These are phyloP conservation scores for Nakazawaea pomicola DNA, from an alignment of 805 yeast species.

Conservation along the genomic window DNA sequence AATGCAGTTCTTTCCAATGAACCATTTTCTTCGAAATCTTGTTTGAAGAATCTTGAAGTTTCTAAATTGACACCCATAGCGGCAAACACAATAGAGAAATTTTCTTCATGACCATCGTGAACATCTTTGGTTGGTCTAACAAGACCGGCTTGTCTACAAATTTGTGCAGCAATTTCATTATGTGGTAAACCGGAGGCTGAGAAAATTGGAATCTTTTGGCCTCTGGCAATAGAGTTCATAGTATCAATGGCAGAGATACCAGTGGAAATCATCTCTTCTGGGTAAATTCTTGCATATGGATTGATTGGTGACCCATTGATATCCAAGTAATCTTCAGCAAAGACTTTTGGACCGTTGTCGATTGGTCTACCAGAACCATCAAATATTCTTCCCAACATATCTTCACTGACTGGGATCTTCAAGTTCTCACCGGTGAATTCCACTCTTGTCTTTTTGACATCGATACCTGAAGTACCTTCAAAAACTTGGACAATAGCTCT, in stretches of 20 bases:
- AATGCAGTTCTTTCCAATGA: constrained; percentile 96
- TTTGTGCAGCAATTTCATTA: constrained; percentile 99
- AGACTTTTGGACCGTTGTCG: constrained; percentile 96
- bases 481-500: constrained; percentile 98
- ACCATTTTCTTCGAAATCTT: constrained; percentile 98
- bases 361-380: constrained; percentile 99
- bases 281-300: constrained; percentile 97
- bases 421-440: constrained; percentile 95
- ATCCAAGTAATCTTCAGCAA: constrained; percentile 97
- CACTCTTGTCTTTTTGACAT: constrained; percentile 94
- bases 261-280: constrained; percentile 99
- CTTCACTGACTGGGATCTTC: constrained; percentile 94
- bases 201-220: constrained; percentile 98
- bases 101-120: constrained; percentile 99
- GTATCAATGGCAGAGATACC: constrained; percentile 99
- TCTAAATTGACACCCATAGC: constrained; percentile 99
- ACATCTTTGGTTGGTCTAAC: constrained; percentile 99
- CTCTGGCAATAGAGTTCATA: constrained; percentile 99
- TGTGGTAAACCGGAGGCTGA: constrained; percentile 99
- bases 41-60: constrained; percentile 97
- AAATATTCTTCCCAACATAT: constrained; percentile 94
- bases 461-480: constrained; percentile 98
- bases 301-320: constrained; percentile 98
- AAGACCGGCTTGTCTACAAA: constrained; percentile 98
- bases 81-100: constrained; percentile 97